phyloP scores from a whole-genome alignment of 192 early-diverging fungal genomes.

The Chytriomyces sp. region DNA sequence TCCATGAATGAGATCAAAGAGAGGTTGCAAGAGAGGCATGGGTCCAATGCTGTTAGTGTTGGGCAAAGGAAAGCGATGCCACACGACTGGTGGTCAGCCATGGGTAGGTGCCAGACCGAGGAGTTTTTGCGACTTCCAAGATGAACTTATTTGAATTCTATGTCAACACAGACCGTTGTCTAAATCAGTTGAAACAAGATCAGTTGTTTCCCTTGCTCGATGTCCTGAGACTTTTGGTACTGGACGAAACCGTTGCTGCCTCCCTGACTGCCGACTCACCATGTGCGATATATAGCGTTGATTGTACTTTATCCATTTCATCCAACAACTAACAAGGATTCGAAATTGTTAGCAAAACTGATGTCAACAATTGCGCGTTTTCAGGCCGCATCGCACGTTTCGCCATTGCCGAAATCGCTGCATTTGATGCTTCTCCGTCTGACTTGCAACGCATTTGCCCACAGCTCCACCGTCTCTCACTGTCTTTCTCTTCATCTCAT shows the following conservation, averaged over 20 bases:
- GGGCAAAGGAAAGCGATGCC: background rate
- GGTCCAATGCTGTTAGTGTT: too few relatives aligned
- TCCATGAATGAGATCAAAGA: slow-evolving; percentile 30
- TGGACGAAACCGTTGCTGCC: slow-evolving; percentile 49
- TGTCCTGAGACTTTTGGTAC: slow-evolving; percentile 62
- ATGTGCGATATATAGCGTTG: slow-evolving; percentile 15
- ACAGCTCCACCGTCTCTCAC: slow-evolving; percentile 39
- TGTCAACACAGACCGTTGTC: slow-evolving; percentile 41
- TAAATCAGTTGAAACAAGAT: slow-evolving; percentile 47
- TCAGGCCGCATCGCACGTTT: slow-evolving; percentile 14
- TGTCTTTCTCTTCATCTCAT: slow-evolving; percentile 35
- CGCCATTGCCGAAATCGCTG: slow-evolving; percentile 55
- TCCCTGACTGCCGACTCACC: slow-evolving; percentile 50
- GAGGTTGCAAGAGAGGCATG: slow-evolving; percentile 40
- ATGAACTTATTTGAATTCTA: background rate
- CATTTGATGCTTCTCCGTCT: slow-evolving; percentile 67
- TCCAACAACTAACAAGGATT: background rate
- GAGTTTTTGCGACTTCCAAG: too few relatives aligned
- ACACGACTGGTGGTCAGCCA: background rate
- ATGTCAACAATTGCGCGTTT: slow-evolving; percentile 35
- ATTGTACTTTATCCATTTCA: slow-evolving; percentile 5
- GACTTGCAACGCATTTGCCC: slow-evolving; percentile 65
- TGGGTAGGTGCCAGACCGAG: slow-evolving; percentile 5
- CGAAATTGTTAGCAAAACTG: slow-evolving; percentile 17
- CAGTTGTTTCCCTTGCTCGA: slow-evolving; percentile 70